Percentiles rank a stretch among this genome's conserved stretches.
These are phyloP conservation scores for Kitagawia praeruptora DNA, from an alignment of 129 eudicot species.

Conservation along the genomic window DNA sequence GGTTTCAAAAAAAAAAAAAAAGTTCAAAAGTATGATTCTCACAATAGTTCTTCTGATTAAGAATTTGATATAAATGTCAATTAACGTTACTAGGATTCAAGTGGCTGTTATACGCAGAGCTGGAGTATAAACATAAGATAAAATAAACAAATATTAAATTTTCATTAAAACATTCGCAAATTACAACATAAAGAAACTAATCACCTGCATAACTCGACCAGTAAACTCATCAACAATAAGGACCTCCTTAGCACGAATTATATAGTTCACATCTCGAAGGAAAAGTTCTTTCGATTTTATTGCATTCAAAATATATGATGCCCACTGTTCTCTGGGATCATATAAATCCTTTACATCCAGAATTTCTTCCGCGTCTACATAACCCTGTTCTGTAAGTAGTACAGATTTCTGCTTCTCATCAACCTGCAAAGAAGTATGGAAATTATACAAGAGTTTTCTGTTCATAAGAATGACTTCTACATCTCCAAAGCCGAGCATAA, in stretches of 20 bases:
- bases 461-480: neutral
- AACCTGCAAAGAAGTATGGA: conserved; percentile 52
- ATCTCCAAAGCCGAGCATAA: neutral
- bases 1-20: too few species aligned
- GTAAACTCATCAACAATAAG: conserved; percentile 98
- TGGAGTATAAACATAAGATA: neutral
- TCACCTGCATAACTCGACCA: conserved; percentile 99
- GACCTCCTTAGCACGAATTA: conserved; percentile 94
- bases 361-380: conserved; percentile 97
- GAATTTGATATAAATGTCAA: neutral
- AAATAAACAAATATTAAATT: neutral
- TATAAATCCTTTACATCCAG: conserved; percentile 85
- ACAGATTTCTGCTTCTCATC: conserved; percentile 95
- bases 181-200: conserved; percentile 1
- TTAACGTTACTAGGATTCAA: neutral
- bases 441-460: neutral
- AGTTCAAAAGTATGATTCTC: neutral
- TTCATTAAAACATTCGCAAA: neutral
- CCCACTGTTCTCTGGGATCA: conserved; percentile 99
- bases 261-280: conserved; percentile 91
- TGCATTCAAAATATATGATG: conserved; percentile 80
- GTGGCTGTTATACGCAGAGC: neutral
- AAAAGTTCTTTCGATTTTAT: conserved; percentile 93
- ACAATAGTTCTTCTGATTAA: neutral
- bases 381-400: conserved; percentile 94